Base-by-base conservation (phyloP, 108 stramenopile genomes). In the Ochromonas danica region DNA sequence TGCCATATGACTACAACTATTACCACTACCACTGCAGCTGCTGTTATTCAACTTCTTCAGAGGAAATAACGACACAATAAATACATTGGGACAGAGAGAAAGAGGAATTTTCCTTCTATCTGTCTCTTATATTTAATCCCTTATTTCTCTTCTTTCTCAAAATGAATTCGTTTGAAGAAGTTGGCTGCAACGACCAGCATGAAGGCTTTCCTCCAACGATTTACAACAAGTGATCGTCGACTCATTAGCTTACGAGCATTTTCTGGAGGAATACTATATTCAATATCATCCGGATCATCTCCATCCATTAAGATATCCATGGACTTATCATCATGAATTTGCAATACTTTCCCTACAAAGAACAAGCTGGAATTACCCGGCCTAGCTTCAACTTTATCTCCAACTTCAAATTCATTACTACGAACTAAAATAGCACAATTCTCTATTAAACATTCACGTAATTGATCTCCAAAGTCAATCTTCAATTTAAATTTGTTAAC, bases 271-370 rank as follows among this genome's bases (percentile, higher is more conserved):
- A 57, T 22, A 22, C 22, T 57, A 22, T 57, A 57, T 22, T 57
- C 51, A 57, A 57, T 57, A 57, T 57, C 51, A 57, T 57, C 51
- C 10, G 51, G 51, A 57, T 57, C 51, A 57, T 57, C 51, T 10
- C 51, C 51, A 57, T 57, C 51, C 51, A 57, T 57, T 17, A 57
- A 22, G 51, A 57, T 22, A 57, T 57, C 51, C 51, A 57, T 17
- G 51, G 51, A 17, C 22, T 57, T 57, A 22, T 57, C 51, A 10
- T 10, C 17, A 57, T 57, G 51, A 57, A 57, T 57, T 22, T 22
- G 51, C 22, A 57, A 17, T 10, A 57, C 22, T 22, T 57, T 57
- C 22, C 51, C 51, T 10, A 57, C 51, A 57, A 57, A 57, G 22
- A 17, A 57, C 51, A 57, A 22, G 17, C 22, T 10, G 10, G 51